phyloP scores from a whole-genome alignment of 441 rosid genomes.

The Adansonia rubrostipa region DNA sequence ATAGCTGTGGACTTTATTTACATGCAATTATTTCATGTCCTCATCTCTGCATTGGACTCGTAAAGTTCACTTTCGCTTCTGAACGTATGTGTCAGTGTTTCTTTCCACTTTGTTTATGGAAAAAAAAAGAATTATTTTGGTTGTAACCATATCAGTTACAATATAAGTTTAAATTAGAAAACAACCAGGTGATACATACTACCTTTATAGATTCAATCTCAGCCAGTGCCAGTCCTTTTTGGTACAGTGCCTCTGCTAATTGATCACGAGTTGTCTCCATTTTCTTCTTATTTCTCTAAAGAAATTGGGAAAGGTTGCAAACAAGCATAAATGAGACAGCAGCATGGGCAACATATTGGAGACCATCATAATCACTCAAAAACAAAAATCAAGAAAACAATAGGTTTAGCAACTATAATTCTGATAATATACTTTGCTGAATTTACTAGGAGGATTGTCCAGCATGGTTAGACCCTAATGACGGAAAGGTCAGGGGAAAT shows the following conservation, averaged over 20 bases:
- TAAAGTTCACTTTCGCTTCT: conserved; percentile 1
- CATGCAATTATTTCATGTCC: not conserved
- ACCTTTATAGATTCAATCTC: conserved; percentile 72
- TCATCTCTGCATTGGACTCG: not conserved
- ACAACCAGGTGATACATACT: conserved; percentile 16
- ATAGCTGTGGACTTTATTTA: not conserved
- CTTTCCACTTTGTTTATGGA: not conserved
- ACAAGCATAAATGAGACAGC: conserved; percentile 5
- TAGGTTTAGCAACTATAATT: not conserved
- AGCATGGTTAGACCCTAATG: not conserved
- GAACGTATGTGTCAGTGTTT: not conserved
- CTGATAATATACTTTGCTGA: not conserved
- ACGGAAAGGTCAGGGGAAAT: not conserved
- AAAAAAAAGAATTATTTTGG: not conserved
- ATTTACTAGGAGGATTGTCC: conserved; percentile 13
- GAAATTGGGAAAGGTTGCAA: not conserved
- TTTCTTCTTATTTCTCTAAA: conserved; percentile 70
- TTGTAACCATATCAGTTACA: not conserved
- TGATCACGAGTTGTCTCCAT: conserved; percentile 90
- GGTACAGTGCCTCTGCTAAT: conserved; percentile 80
- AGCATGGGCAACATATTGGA: not conserved
- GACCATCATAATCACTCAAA: conserved; percentile 7
- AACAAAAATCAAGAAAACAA: not conserved
- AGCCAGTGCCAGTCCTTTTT: conserved; percentile 80
- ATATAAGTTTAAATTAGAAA: conserved; percentile 1